A percentile compares a stretch with the other conserved stretches of the same genome.
phyloP scores from a whole-genome alignment of 768 basidiomycete species.

The Lactarius akahatsu region DNA sequence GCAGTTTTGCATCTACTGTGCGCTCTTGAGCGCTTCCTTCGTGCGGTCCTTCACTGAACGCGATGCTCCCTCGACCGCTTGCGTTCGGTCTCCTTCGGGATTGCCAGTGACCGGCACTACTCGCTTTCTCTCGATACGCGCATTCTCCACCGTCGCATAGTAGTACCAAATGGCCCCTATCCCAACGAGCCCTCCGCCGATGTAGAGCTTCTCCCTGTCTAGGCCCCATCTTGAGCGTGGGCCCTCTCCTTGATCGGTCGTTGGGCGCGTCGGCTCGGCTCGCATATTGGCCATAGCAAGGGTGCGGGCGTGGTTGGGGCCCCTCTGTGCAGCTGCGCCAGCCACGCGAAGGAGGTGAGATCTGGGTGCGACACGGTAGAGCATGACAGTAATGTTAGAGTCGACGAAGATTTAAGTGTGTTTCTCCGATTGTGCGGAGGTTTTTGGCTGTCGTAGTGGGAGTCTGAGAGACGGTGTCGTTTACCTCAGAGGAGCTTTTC shows the following conservation, averaged over 20 bases:
- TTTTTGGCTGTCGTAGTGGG: not conserved
- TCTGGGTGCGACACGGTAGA: constrained; percentile 4
- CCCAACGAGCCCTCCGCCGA: constrained; percentile 22
- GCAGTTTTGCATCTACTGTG: not conserved
- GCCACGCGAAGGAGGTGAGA: constrained; percentile 9
- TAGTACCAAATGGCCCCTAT: constrained; percentile 27
- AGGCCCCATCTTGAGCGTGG: constrained; percentile 5
- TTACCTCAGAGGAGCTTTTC: not conserved
- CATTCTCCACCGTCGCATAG: constrained; percentile 22
- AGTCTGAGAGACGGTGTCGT: not conserved
- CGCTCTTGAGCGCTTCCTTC: constrained; percentile 8
- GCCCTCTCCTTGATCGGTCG: constrained; percentile 10
- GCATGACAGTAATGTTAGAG: constrained; percentile 1
- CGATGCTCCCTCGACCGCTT: constrained; percentile 3
- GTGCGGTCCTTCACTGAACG: constrained; percentile 8
- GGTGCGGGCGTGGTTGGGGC: constrained; percentile 4
- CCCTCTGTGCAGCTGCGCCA: constrained; percentile 3
- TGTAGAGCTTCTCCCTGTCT: constrained; percentile 17
- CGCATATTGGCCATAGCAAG: constrained; percentile 11
- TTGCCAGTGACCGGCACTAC: not conserved
- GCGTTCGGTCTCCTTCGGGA: constrained; percentile 15
- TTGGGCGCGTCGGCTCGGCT: constrained; percentile 10
- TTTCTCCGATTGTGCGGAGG: not conserved
- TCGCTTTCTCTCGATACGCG: constrained; percentile 21
- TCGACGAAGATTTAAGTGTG: not conserved